Base-by-base conservation (phyloP, 371 early-diverging fungal species). In the Circinella umbellata region DNA sequence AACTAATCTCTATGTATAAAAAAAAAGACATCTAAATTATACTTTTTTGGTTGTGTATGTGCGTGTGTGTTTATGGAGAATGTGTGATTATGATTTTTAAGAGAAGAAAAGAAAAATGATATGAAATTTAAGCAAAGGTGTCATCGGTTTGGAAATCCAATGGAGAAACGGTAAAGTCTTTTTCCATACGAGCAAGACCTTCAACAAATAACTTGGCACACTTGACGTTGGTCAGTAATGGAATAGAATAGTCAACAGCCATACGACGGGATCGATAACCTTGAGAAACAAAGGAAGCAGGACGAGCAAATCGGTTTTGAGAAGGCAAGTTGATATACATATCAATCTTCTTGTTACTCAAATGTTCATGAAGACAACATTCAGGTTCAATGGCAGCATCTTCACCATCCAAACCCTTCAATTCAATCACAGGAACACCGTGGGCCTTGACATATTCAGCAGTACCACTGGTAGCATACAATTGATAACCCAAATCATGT, bases 301-400 rank as follows among this genome's bases (percentile, higher is more conserved):
- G 96, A 46, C 96, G 91, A 57, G 96, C 90, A 91, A 88, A 96
- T 53, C 90, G 84, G 88, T 97, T 96, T 76, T 91, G 93, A 59
- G 94, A 95, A 34, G 96, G 96, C 83, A 96, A 82, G 79, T 97
- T 97, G 87, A 96, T 91, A 87, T 97, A 97, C 74, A 97, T 84
- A 76, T 96, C 98, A 70, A 96, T 96, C 81, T 93, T 78, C 85
- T 95, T 94, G 89, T 92, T 95, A 54, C 93, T 47, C 87, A 75
- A 73, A 86, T 89, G 37, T 82, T 79, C 63, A 79, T 81, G 80
- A 89, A 87, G 20, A 79, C 76, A 69, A 81, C 71, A 65, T 88
- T 86, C 75, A 90, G 82, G 36, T 74, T 77, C 70, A 84, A 91
- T 88, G 42, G 82, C 77, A 38, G 78, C 78, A 20, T 53, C 70